These are phyloP conservation scores for Fagopyrum tataricum DNA, from an alignment of 148 eudicot genomes.

Conservation along the genomic window DNA sequence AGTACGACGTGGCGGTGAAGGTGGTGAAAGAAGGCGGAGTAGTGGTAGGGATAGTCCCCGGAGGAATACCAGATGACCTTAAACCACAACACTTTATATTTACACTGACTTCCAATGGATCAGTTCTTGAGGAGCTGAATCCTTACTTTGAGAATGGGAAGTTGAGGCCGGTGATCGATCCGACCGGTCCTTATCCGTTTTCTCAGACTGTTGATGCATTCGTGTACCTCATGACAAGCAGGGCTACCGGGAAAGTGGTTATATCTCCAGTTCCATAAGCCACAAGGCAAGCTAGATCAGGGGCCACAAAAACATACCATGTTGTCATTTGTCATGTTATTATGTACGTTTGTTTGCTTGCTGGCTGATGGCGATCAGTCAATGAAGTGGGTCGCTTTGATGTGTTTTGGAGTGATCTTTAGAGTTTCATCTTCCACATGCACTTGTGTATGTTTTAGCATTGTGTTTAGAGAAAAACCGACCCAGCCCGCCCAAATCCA, in stretches of 20 bases:
- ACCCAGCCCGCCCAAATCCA: too few species aligned
- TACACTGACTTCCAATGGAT: slow-evolving; percentile 73
- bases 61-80: slow-evolving; percentile 66
- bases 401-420: background rate
- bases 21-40: slow-evolving; percentile 85
- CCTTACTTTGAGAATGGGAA: slow-evolving; percentile 67
- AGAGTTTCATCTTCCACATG: background rate
- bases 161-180: slow-evolving; percentile 67
- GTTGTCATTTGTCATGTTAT: background rate
- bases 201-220: slow-evolving; percentile 74
- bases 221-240: slow-evolving; percentile 61
- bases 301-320: background rate
- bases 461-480: too few species aligned
- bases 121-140: slow-evolving; percentile 59
- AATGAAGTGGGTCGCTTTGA: background rate
- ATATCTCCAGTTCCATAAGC: slow-evolving; percentile 62
- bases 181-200: slow-evolving; percentile 76
- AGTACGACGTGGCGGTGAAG: slow-evolving; percentile 65
- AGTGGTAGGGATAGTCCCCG: slow-evolving; percentile 63
- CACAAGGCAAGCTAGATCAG: slow-evolving; percentile 18
- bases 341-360: background rate
- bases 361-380: background rate
- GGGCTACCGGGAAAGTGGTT: slow-evolving; percentile 89
- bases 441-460: background rate
- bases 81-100: slow-evolving; percentile 82